Conservation (phyloP, 257 asterid species). For the Handroanthus guayacan region DNA sequence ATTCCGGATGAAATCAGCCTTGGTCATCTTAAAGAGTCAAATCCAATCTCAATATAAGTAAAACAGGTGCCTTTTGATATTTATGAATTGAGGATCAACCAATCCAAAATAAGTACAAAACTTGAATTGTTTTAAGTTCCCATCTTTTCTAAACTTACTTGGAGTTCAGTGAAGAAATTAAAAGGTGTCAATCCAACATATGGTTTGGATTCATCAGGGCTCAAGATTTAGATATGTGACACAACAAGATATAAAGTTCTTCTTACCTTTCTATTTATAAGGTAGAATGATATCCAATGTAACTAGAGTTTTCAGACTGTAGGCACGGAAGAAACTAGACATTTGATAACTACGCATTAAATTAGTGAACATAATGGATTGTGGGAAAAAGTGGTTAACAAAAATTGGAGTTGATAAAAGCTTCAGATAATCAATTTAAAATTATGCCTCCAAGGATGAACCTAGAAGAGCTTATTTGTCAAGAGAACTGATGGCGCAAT, state of each 20-base stretch:
- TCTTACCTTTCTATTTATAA: slow-evolving; percentile 4
- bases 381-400: not conserved
- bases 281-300: not conserved
- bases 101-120: slow-evolving; percentile 10
- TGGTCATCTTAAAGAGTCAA: slow-evolving; percentile 75
- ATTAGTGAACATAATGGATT: not conserved
- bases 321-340: not conserved
- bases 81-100: slow-evolving; percentile 20
- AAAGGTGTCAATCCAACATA: slow-evolving; percentile 29
- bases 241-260: slow-evolving; percentile 2
- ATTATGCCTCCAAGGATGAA: not conserved
- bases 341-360: not conserved
- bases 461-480: not conserved
- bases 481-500: slow-evolving; percentile 1
- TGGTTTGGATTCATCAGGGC: slow-evolving; percentile 32
- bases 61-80: slow-evolving; percentile 35
- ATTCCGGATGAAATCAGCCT: slow-evolving; percentile 97
- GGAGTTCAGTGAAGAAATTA: not conserved
- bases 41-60: slow-evolving; percentile 48
- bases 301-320: slow-evolving; percentile 11
- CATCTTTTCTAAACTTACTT: slow-evolving; percentile 12
- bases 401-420: not conserved
- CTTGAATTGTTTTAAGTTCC: not conserved
- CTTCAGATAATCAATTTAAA: slow-evolving; percentile 10
- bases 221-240: slow-evolving; percentile 7